phyloP scores from a whole-genome alignment of 169 alveolate species.

The Plasmodium gonderi region DNA sequence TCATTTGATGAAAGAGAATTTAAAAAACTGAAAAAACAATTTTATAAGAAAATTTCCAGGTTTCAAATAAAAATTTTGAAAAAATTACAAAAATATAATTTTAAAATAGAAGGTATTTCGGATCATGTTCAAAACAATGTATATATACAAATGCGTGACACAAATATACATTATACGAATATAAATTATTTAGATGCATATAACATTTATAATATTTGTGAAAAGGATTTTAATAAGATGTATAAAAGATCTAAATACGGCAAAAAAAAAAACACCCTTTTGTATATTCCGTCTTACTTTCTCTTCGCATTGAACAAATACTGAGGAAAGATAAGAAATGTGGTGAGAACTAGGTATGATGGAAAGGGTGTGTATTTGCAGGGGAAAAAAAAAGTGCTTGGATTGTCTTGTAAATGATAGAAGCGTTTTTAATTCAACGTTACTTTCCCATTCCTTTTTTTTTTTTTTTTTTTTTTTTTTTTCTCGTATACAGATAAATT shows the following conservation, averaged over 20 bases:
- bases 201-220: constrained; percentile 68
- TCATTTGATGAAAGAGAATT: constrained; percentile 15
- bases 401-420: not conserved
- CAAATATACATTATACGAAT: constrained; percentile 43
- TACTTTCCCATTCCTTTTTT: too few relatives aligned
- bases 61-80: constrained; percentile 51
- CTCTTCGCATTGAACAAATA: constrained; percentile 21
- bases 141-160: constrained; percentile 44
- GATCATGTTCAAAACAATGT: constrained; percentile 42
- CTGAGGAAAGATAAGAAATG: not conserved
- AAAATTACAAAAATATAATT: constrained; percentile 61
- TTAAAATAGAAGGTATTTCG: constrained; percentile 27
- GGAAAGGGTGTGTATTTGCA: not conserved
- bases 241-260: not conserved
- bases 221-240: not conserved
- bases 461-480: too few relatives aligned
- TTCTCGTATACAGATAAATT: too few relatives aligned
- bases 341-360: not conserved
- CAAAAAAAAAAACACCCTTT: not conserved
- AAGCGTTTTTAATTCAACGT: not conserved
- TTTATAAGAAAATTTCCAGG: constrained; percentile 48
- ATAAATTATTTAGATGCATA: constrained; percentile 44
- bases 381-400: not conserved
- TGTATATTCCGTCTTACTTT: constrained; percentile 68
- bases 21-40: constrained; percentile 27